Conservation (phyloP, 2,329 filamentous ascomycete species). For the Fusarium tanahbumbuense region DNA sequence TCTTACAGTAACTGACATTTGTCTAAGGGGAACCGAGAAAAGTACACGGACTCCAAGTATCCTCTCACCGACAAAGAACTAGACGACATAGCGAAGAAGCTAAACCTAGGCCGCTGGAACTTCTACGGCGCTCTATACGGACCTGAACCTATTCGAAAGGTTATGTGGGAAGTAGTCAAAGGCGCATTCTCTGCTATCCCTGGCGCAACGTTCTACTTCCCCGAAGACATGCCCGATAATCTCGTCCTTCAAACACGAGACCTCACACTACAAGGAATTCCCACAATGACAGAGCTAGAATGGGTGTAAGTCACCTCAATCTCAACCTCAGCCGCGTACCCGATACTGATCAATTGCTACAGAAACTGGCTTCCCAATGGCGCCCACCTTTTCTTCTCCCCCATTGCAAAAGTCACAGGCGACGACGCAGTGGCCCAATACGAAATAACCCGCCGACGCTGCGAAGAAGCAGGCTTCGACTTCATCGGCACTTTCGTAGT, state of each 20-base stretch:
- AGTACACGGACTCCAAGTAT: conserved; percentile 16
- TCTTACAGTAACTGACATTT: neutral
- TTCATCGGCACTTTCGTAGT: conserved; percentile 37
- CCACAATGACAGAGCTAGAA: conserved; percentile 32
- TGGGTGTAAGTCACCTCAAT: conserved; percentile 30
- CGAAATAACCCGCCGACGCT: conserved; percentile 14
- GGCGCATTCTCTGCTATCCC: conserved; percentile 32
- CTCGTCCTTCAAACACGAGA: conserved; percentile 29
- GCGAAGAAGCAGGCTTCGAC: conserved; percentile 38
- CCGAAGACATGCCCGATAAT: conserved; percentile 36
- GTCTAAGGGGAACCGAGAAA: neutral
- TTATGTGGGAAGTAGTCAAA: conserved; percentile 35
- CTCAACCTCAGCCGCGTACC: neutral
- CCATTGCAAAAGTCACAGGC: conserved; percentile 38
- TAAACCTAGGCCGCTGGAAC: conserved; percentile 40
- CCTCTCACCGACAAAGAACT: conserved; percentile 28
- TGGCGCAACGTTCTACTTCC: conserved; percentile 38
- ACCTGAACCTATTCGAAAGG: conserved; percentile 31
- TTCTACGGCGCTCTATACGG: conserved; percentile 42
- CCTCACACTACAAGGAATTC: conserved; percentile 33
- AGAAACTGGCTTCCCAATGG: conserved; percentile 39
- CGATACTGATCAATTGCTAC: rapidly evolving
- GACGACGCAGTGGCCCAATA: conserved; percentile 34
- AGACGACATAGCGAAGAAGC: conserved; percentile 29
- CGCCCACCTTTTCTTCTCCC: conserved; percentile 40